Conservation (phyloP, 2,329 filamentous ascomycete genomes). For the Pseudogymnoascus verrucosus region DNA sequence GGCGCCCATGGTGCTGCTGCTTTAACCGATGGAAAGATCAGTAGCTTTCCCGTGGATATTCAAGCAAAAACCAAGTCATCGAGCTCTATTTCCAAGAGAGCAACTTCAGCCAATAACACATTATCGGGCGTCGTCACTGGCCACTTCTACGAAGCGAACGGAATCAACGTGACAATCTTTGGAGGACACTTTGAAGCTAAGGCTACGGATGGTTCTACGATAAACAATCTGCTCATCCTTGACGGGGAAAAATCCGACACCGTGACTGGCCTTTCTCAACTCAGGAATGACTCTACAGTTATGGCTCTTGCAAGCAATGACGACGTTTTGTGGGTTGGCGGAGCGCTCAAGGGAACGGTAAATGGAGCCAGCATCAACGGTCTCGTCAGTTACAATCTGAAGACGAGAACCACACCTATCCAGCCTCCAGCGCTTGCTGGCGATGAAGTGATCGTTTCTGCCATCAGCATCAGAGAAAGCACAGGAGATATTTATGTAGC, state of each 20-base stretch:
- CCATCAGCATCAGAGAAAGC: constrained; percentile 64
- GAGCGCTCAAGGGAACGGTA: constrained; percentile 65
- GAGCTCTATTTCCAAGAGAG: constrained; percentile 38
- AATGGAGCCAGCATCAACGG: constrained; percentile 58
- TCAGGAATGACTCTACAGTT: constrained; percentile 69
- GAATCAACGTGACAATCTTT: constrained; percentile 75
- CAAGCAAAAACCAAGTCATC: constrained; percentile 32
- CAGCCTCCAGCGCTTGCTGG: constrained; percentile 74
- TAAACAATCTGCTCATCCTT: constrained; percentile 77
- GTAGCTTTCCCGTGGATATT: constrained; percentile 51
- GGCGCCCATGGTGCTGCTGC: constrained; percentile 65
- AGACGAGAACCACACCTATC: constrained; percentile 50
- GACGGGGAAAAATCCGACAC: constrained; percentile 52
- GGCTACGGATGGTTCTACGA: constrained; percentile 56
- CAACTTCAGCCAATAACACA: constrained; percentile 32
- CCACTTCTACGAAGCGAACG: constrained; percentile 62
- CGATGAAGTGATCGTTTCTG: constrained; percentile 61
- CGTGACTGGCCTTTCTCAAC: constrained; percentile 60
- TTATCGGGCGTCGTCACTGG: constrained; percentile 68
- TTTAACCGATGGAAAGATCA: constrained; percentile 45
- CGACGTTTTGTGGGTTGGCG: constrained; percentile 72
- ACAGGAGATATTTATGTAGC: constrained; percentile 75
- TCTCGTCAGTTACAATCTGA: constrained; percentile 72
- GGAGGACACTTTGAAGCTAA: constrained; percentile 77
- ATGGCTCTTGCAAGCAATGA: constrained; percentile 59